Base-by-base conservation (phyloP, 257 asterid genomes). In the Jaltomata sinuosa region DNA sequence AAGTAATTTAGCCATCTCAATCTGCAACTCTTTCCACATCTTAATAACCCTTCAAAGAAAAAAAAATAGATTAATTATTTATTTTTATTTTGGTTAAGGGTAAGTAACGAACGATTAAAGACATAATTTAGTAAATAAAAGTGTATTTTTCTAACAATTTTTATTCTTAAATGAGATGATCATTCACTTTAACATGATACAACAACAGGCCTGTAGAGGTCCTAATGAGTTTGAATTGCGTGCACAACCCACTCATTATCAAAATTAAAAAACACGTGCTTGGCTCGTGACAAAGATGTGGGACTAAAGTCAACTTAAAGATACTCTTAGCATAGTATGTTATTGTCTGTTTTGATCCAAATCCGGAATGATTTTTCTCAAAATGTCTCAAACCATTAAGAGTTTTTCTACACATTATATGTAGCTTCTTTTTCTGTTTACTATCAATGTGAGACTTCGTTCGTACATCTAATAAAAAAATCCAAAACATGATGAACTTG, bases 11-110 rank as follows among this genome's bases (percentile, higher is more conserved):
- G 90, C 99, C 99, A 96, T 65, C 99, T 84, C 81, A 96, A 74
- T 55, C 99, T 87, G 80, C 99, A 96, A 84, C 98, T 94, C 92
- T 96, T 93, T 27, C 98, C 98, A 64, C 98, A 96, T 88, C 98
- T 88, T 34, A 91, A 87, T 55, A 96, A 82, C 21, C 98, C 98
- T 94, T 42, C 83, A 72, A 27, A 59, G 8, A 78, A 72, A 12
- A 11, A 3, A n/a, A n/a, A n/a, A n/a, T n/a, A n/a, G n/a, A n/a
- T n/a, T n/a, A n/a, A 34, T 4, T 1, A 45, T 21, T 55, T 2
- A 22, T 34, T 29, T n/a, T n/a, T n/a, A n/a, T n/a, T n/a, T n/a
- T n/a, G n/a, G n/a, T n/a, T n/a, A n/a, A n/a, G n/a, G n/a, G n/a
- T n/a, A n/a, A n/a, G n/a, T 22, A 11, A 57, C 3, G 11, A 5